Percentiles rank a stretch among this genome's conserved stretches.
Conservation (phyloP, 2,329 filamentous ascomycete genomes). For the Curvularia lunata region DNA sequence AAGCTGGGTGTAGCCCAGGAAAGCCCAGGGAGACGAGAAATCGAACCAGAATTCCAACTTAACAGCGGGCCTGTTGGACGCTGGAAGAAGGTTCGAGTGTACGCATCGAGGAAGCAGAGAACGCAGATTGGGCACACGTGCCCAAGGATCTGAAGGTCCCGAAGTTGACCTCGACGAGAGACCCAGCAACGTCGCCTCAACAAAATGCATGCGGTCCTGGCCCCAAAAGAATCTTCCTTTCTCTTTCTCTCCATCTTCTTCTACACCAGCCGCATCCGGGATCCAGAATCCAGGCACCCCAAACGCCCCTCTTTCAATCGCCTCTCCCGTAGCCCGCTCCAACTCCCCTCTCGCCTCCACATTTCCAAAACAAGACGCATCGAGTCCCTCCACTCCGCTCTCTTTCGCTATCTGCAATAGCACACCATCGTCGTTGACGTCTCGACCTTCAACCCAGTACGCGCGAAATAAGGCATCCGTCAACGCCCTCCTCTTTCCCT, state of each 20-base stretch:
- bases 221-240: slow-evolving; percentile 44
- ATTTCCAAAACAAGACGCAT: slow-evolving; percentile 24
- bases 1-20: slow-evolving; percentile 44
- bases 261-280: slow-evolving; percentile 19
- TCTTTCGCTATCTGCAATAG: slow-evolving; percentile 35
- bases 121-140: slow-evolving; percentile 19
- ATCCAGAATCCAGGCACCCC: slow-evolving; percentile 48
- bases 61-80: slow-evolving; percentile 2
- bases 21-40: slow-evolving; percentile 46
- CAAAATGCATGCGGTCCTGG: slow-evolving; percentile 48
- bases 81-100: slow-evolving; percentile 9
- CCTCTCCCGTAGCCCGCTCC: slow-evolving; percentile 34
- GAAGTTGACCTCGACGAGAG: not conserved
- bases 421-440: slow-evolving; percentile 31
- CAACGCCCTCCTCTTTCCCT: slow-evolving; percentile 25
- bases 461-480: slow-evolving; percentile 38
- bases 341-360: slow-evolving; percentile 31
- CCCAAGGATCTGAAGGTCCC: slow-evolving; percentile 16
- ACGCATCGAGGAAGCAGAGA: slow-evolving; percentile 36
- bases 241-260: slow-evolving; percentile 18
- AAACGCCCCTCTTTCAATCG: slow-evolving; percentile 43
- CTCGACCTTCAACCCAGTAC: slow-evolving; percentile 44
- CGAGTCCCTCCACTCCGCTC: slow-evolving; percentile 29
- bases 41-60: slow-evolving; percentile 46
- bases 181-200: slow-evolving; percentile 37